phyloP scores from a whole-genome alignment of 495 filamentous ascomycete genomes.

The Podospora didyma region DNA sequence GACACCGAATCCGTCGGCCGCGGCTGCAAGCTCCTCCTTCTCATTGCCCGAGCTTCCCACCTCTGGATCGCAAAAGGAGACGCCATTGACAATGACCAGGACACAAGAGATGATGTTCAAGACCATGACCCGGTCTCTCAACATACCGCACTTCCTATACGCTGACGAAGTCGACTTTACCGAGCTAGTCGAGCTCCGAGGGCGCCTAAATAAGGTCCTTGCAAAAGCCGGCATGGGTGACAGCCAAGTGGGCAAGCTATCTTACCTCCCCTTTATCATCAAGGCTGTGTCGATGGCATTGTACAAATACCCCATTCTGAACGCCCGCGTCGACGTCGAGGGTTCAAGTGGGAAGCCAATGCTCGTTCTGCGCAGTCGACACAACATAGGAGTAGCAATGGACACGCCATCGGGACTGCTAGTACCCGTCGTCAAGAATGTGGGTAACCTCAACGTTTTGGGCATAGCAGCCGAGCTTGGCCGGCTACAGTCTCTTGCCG shows the following conservation, averaged over 20 bases:
- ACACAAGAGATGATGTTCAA: slow-evolving; percentile 96
- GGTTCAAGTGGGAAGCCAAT: slow-evolving; percentile 52
- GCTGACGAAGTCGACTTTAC: slow-evolving; percentile 80
- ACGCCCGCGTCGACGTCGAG: slow-evolving; percentile 69
- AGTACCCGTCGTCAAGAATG: slow-evolving; percentile 92
- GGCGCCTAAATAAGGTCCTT: slow-evolving; percentile 59
- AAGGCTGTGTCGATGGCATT: slow-evolving; percentile 90
- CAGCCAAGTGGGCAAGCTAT: slow-evolving; percentile 57
- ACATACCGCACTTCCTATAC: slow-evolving; percentile 91
- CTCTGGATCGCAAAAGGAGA: slow-evolving; percentile 57
- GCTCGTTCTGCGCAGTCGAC: slow-evolving; percentile 70
- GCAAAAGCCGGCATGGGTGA: slow-evolving; percentile 35
- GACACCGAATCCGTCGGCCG: neutral
- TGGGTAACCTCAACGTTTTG: slow-evolving; percentile 65
- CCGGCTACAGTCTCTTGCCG: slow-evolving; percentile 67
- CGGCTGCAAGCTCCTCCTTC: slow-evolving; percentile 10
- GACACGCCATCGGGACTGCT: slow-evolving; percentile 87
- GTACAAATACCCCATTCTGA: slow-evolving; percentile 76
- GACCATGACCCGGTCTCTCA: slow-evolving; percentile 89
- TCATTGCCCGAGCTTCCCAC: slow-evolving; percentile 13
- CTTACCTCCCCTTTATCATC: slow-evolving; percentile 89
- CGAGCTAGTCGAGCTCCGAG: slow-evolving; percentile 63
- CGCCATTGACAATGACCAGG: slow-evolving; percentile 59
- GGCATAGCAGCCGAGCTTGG: slow-evolving; percentile 72
- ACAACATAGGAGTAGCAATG: slow-evolving; percentile 96